phyloP scores from a whole-genome alignment of 2,329 filamentous ascomycete genomes.

The Graphilbum sp. region DNA sequence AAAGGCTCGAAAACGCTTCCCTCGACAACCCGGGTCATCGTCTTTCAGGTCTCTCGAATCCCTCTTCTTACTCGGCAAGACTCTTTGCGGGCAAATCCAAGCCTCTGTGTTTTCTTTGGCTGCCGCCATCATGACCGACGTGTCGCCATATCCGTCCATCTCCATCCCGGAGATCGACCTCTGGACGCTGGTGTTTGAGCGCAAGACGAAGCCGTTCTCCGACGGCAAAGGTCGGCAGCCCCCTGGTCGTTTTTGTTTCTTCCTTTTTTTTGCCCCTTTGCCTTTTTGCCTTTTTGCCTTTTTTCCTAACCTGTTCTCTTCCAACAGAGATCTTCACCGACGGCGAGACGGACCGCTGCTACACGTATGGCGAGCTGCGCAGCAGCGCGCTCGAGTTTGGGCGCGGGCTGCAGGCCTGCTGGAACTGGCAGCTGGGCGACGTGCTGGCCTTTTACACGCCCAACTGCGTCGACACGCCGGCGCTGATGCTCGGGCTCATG shows the following conservation, averaged over 20 bases:
- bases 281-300: not conserved
- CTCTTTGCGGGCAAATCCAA: too few relatives aligned
- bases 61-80: not conserved
- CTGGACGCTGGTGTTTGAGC: slow-evolving; percentile 65
- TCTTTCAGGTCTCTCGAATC: too few relatives aligned
- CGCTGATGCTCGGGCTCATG: slow-evolving; percentile 59
- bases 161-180: slow-evolving; percentile 61
- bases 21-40: too few relatives aligned
- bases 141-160: slow-evolving; percentile 47
- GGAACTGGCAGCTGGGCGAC: slow-evolving; percentile 70
- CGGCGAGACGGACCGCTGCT: slow-evolving; percentile 46
- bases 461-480: slow-evolving; percentile 71
- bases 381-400: slow-evolving; percentile 59
- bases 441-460: slow-evolving; percentile 70
- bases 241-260: too few relatives aligned
- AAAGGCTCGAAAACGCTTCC: too few relatives aligned
- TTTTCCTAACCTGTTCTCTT: not conserved
- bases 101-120: not conserved
- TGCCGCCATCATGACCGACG: slow-evolving; percentile 46
- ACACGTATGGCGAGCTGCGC: slow-evolving; percentile 56
- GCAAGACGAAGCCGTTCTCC: slow-evolving; percentile 44
- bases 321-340: slow-evolving; percentile 60
- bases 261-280: not conserved
- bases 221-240: slow-evolving; percentile 49
- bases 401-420: slow-evolving; percentile 55